Conservation (phyloP, 305 asterid genomes). For the Vinca major region DNA sequence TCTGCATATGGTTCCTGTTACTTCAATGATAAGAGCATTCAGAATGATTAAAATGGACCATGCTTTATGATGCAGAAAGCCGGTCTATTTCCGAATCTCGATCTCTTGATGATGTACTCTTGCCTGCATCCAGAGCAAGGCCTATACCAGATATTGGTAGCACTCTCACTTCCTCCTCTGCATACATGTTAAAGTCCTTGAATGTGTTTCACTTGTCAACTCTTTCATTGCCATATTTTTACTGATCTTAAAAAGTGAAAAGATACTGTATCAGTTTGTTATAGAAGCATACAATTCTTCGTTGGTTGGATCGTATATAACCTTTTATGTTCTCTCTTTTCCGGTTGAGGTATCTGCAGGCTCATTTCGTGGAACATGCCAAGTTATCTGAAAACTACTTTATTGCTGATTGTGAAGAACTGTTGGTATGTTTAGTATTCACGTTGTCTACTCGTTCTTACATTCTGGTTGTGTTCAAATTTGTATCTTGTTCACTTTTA, state of each 20-base stretch:
- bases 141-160: slow-evolving; percentile 69
- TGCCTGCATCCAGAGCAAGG: slow-evolving; percentile 55
- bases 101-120: slow-evolving; percentile 71
- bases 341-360: slow-evolving; percentile 30
- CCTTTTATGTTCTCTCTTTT: not conserved
- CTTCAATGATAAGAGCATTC: not conserved
- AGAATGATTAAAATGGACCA: slow-evolving; percentile 10
- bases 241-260: not conserved
- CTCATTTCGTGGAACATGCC: slow-evolving; percentile 71
- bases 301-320: not conserved
- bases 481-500: not conserved
- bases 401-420: slow-evolving; percentile 55
- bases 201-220: not conserved
- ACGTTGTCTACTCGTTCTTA: not conserved
- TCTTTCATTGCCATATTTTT: not conserved
- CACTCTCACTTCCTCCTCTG: slow-evolving; percentile 11
- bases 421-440: slow-evolving; percentile 48
- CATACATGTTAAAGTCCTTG: not conserved
- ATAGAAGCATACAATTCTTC: not conserved
- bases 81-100: slow-evolving; percentile 82
- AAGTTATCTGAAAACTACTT: slow-evolving; percentile 74
- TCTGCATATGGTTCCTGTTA: not conserved
- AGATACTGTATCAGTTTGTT: not conserved
- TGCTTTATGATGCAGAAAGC: slow-evolving; percentile 58
- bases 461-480: slow-evolving; percentile 4